Base-by-base conservation (phyloP, 257 asterid genomes). In the Verbena officinalis region DNA sequence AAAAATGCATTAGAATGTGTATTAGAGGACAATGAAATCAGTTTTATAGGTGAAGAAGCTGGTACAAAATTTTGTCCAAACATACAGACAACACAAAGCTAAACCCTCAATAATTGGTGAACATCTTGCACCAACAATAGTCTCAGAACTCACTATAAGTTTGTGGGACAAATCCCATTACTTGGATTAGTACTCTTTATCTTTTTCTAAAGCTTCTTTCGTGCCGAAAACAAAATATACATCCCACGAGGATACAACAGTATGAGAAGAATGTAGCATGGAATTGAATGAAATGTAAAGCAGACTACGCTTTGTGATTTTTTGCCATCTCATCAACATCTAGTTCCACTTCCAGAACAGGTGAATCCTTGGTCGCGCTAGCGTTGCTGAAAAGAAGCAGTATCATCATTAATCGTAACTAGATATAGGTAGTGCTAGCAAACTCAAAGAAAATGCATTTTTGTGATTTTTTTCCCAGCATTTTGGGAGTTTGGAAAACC, bases 251-350 rank as follows among this genome's bases (percentile, higher is more conserved):
- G 33, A 27, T 21, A 7, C 40, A 14, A 36, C 10, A 7, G 36
- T 21, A 40, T 40, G 43, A 23, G 36, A 50, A 33, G 8, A 50
- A 9, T 19, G 9, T 53, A 3, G 11, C 5, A 16, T 12, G 45
- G 21, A 48, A 56, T 17, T 27, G 44, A 64, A 57, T 34, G 24
- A 50, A 54, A n/a, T n/a, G 44, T 62, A 34, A 17, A 45, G 56
- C 74, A 12, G 14, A 56, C 82, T 83, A 83, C 9, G 78, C 74
- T 74, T 84, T 86, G 76, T 86, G 96, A 73, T 76, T 82, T 55
- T 80, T 84, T 11, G 77, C 79, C 95, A 91, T 79, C 74, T 86
- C 96, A 23, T 88, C 94, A 9, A 91, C 86, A 62, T 91, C 98
- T 49, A 88, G 84, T 78, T 91, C 98, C 21, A 88, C 84, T 82